Conservation (phyloP, 2,329 filamentous ascomycete genomes). For the Hypoxylon sp. region DNA sequence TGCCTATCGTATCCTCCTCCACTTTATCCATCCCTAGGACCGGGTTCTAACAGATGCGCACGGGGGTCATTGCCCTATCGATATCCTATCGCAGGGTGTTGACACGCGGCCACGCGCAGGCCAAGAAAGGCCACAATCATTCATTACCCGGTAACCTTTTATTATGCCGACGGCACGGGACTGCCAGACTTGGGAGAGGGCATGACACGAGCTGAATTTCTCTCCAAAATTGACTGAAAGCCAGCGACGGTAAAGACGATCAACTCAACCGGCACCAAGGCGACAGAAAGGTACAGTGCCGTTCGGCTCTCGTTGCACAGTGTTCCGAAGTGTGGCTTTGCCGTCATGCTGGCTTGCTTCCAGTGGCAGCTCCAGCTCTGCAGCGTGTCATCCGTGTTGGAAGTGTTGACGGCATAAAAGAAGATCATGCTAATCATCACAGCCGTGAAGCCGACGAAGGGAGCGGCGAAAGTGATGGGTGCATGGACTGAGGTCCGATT, state of each 20-base stretch:
- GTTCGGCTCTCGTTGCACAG: constrained; percentile 66
- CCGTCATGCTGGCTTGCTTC: constrained; percentile 60
- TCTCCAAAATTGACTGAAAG: constrained; percentile 56
- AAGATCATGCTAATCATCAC: constrained; percentile 63
- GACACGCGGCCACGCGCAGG: constrained; percentile 12
- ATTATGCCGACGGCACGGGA: constrained; percentile 39
- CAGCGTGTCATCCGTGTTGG: constrained; percentile 61
- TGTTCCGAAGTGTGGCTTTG: constrained; percentile 62
- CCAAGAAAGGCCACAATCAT: not conserved
- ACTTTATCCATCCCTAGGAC: constrained; percentile 8
- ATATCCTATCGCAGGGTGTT: constrained; percentile 2
- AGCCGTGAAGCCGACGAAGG: constrained; percentile 54
- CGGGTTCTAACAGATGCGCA: constrained; percentile 8
- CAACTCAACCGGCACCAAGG: constrained; percentile 66
- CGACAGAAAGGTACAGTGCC: constrained; percentile 61
- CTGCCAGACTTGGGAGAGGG: constrained; percentile 40
- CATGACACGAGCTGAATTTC: constrained; percentile 42
- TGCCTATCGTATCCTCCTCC: too few relatives aligned
- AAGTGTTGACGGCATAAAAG: constrained; percentile 66
- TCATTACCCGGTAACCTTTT: not conserved
- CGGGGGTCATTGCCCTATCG: constrained; percentile 4
- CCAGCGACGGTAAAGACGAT: constrained; percentile 56
- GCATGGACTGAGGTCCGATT: constrained; percentile 48
- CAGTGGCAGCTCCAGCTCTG: constrained; percentile 72
- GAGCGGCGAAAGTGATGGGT: constrained; percentile 50